Base-by-base conservation (phyloP, 2,329 filamentous ascomycete genomes). In the Fusarium praegraminearum region DNA sequence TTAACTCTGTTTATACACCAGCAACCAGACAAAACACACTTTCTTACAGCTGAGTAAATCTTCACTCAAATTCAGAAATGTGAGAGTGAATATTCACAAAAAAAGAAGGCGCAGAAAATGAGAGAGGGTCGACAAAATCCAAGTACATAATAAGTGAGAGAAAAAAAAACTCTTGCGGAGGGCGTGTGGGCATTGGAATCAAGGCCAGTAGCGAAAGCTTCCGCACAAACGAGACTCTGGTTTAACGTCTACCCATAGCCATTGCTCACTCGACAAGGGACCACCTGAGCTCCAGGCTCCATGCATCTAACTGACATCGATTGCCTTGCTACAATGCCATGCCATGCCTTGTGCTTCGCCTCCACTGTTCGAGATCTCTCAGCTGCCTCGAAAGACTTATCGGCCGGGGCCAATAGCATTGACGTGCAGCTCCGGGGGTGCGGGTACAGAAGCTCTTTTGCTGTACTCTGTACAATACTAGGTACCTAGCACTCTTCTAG, bases 311-410 rank as follows among this genome's bases (percentile, higher is more conserved):
- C 49, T 71, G 41, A 50, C 52, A 69, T 62, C 41, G 46, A 30
- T 51, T 57, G 44, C 28, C 28, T 30, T 30, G 28, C 28, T 30
- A 30, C 28, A 30, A 30, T 30, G 10, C 36, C 36, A 40, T 38
- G n/a, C 51, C 59, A 65, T 65, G 62, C 61, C 44, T 50, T 55
- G n/a, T 43, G 32, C 64, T 65, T 68, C 64, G 60, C 68, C 67
- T 71, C 67, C 64, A 71, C 66, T 69, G 50, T 53, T 61, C 41
- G 66, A 62, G 72, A 73, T 74, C 71, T 70, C 67, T 70, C 67
- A 70, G 67, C 67, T 74, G 65, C 73, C 70, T 75, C 70, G 71
- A 75, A 75, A 64, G 73, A 75, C 71, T 72, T 69, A 66, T 65
- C 66, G 62, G 56, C 65, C 36, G 54, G 62, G 56, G n/a, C 73